These are phyloP conservation scores for Monilinia polystroma DNA, from an alignment of 2,329 filamentous ascomycete species.

Conservation along the genomic window DNA sequence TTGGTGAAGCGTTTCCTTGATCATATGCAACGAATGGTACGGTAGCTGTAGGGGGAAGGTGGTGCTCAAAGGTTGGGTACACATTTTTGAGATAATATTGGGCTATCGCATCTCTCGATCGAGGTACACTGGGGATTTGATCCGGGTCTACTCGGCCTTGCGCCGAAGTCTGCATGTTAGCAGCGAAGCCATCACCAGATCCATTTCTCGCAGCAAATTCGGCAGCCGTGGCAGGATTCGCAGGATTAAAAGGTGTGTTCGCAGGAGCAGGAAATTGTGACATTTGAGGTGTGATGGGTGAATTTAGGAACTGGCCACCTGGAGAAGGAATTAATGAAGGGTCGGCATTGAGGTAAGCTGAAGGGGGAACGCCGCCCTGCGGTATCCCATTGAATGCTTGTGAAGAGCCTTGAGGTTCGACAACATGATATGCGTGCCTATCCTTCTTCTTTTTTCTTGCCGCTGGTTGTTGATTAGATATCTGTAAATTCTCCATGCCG, in stretches of 20 bases:
- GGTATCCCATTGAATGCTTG: conserved; percentile 70
- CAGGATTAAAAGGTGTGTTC: conserved; percentile 51
- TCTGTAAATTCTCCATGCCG: conserved; percentile 24
- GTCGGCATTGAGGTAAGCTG: conserved; percentile 59
- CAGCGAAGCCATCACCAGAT: conserved; percentile 41
- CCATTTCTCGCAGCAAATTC: conserved; percentile 50
- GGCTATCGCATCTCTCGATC: conserved; percentile 77
- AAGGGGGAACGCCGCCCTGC: conserved; percentile 53
- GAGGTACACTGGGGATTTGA: conserved; percentile 86
- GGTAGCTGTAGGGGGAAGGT: conserved; percentile 83
- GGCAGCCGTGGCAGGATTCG: conserved; percentile 45
- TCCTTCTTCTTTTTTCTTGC: conserved; percentile 84
- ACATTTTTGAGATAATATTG: conserved; percentile 83
- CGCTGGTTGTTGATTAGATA: conserved; percentile 31
- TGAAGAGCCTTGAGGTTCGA: conserved; percentile 70
- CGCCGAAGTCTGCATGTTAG: conserved; percentile 58
- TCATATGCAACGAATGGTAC: conserved; percentile 92
- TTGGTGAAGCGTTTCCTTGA: conserved; percentile 94
- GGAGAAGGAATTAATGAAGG: conserved; percentile 44
- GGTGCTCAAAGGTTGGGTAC: conserved; percentile 93
- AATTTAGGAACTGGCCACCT: conserved; percentile 49
- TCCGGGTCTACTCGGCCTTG: conserved; percentile 82
- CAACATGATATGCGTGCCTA: conserved; percentile 84
- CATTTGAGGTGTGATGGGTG: conserved; percentile 46
- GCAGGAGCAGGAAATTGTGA: conserved; percentile 63